Conservation (phyloP, 1,139 yeast species). For the Blastobotrys apis region DNA sequence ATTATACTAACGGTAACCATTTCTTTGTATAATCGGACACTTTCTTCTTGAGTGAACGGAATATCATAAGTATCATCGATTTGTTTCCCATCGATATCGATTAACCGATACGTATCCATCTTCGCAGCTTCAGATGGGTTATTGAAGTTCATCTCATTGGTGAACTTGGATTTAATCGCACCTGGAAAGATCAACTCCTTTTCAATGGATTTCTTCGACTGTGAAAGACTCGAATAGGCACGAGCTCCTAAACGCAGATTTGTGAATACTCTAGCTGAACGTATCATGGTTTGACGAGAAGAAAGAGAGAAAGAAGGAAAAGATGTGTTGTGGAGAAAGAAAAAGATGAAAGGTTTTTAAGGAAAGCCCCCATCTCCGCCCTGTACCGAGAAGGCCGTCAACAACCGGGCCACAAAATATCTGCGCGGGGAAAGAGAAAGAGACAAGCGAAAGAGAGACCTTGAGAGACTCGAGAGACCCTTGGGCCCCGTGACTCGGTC, state of each 20-base stretch:
- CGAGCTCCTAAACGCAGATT: too few relatives aligned
- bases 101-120: constrained; percentile 32
- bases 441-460: too few relatives aligned
- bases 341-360: not conserved
- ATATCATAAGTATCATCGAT: constrained; percentile 27
- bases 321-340: not conserved
- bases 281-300: constrained; percentile 7
- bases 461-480: too few relatives aligned
- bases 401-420: too few relatives aligned
- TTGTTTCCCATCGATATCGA: constrained; percentile 31
- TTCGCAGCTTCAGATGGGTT: constrained; percentile 26
- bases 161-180: constrained; percentile 29
- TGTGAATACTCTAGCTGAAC: not conserved
- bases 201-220: constrained; percentile 25
- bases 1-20: constrained; percentile 34
- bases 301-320: constrained; percentile 6
- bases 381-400: too few relatives aligned
- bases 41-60: constrained; percentile 28
- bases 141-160: constrained; percentile 24
- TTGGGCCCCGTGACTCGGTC: too few relatives aligned
- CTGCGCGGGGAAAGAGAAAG: too few relatives aligned
- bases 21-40: constrained; percentile 32
- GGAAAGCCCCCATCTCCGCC: too few relatives aligned
- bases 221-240: constrained; percentile 19
- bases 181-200: constrained; percentile 34